These are phyloP conservation scores for Ochromonas danica DNA, from an alignment of 108 stramenopile species.

Conservation along the genomic window DNA sequence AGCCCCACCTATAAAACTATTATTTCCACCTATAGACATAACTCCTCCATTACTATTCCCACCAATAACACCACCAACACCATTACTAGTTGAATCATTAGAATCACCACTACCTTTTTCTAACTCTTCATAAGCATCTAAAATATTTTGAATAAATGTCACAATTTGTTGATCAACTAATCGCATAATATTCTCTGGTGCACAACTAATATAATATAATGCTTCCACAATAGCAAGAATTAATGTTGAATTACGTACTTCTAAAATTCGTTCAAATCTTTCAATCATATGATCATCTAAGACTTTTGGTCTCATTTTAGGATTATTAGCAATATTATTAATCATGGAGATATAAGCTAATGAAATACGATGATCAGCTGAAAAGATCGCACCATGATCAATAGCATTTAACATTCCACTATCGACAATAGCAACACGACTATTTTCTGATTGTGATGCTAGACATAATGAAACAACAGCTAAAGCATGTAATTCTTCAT, in stretches of 20 bases:
- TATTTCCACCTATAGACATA: too few relatives aligned
- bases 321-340: constrained; percentile 32
- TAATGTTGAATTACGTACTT: background rate
- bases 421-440: constrained; percentile 19
- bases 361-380: background rate
- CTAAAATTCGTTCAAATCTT: constrained; percentile 1
- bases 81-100: too few relatives aligned
- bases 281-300: constrained; percentile 21
- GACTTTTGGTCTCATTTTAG: constrained; percentile 5
- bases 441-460: constrained; percentile 16
- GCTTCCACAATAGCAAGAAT: constrained; percentile 19
- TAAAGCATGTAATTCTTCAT: constrained; percentile 27
- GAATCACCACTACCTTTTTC: too few relatives aligned
- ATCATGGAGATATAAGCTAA: constrained; percentile 32
- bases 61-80: too few relatives aligned
- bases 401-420: constrained; percentile 2
- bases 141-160: background rate
- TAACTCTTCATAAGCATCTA: background rate
- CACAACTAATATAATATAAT: constrained; percentile 24
- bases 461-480: constrained; percentile 25
- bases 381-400: background rate
- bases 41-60: background rate
- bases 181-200: constrained; percentile 3
- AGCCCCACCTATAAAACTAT: too few relatives aligned
- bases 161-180: constrained; percentile 7